Base-by-base conservation (phyloP, 345 rosid genomes). In the Pistacia vera region DNA sequence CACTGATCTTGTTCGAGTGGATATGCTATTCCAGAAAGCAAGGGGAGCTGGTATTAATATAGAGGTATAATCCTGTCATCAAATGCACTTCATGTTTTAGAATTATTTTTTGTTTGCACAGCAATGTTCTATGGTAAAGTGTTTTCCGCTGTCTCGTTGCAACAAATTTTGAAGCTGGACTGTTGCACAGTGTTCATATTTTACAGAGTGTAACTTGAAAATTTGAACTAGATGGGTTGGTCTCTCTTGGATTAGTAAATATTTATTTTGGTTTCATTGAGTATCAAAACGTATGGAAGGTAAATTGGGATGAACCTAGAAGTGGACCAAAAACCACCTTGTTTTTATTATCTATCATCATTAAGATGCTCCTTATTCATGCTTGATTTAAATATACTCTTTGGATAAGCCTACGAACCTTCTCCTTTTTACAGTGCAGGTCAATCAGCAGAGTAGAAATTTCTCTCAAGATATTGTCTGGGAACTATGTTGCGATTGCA, bases 401-500 rank as follows among this genome's bases (percentile, higher is more conserved):
- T 73, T 51, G 56, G 65, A 75, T 81, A 49, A 70, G 76, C 66
- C 73, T 79, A 75, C 73, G 76, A 83, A 72, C 83, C 77, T 78
- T 78, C 70, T 83, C 71, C 71, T 73, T 86, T 80, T 68, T 82
- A 87, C 98, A 96, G 99, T 90, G 93, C 93, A 91, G 97, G 81
- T 91, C 98, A 67, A 85, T 96, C 79, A 75, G 71, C 62, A 86
- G 83, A 81, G 82, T 85, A 62, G 95, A 96, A 79, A 86, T 96
- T 75, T 85, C 97, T 68, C 82, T 66, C 55, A 81, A 90, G 82
- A 88, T 96, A 57, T 85, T 89, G 79, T 93, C 95, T 1, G 99
- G 97, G 81, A 88, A 86, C 70, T 90, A 86, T 81, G 83, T 93
- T 69, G 97, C 89, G 28, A 93, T 96, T 84, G 99, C 97, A 2